Percentiles rank a stretch among this genome's conserved stretches.
phyloP scores from a whole-genome alignment of 805 yeast species.

The Vanderwaltozyma verrucispora region DNA sequence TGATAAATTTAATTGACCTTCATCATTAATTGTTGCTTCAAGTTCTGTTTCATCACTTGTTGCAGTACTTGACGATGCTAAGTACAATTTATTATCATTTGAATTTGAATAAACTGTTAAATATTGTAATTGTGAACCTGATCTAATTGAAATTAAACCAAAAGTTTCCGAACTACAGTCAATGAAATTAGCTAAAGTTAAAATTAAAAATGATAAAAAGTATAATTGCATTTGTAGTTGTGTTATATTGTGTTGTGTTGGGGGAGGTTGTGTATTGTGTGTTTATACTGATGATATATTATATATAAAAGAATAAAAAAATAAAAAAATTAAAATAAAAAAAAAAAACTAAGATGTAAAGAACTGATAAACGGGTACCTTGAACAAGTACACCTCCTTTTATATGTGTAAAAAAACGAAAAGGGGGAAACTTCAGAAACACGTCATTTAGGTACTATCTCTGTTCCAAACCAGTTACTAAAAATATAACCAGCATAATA shows the following conservation, averaged over 20 bases:
- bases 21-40: slow-evolving; percentile 21
- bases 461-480: too few relatives aligned
- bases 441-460: too few relatives aligned
- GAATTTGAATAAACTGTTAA: slow-evolving; percentile 14
- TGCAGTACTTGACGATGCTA: background rate
- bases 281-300: too few relatives aligned
- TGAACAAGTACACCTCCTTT: too few relatives aligned
- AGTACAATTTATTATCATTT: background rate
- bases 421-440: too few relatives aligned
- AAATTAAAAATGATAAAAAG: slow-evolving; percentile 12
- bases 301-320: too few relatives aligned
- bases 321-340: too few relatives aligned
- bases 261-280: too few relatives aligned
- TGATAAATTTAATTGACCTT: slow-evolving; percentile 20
- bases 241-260: slow-evolving; percentile 7
- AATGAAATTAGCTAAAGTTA: slow-evolving; percentile 18
- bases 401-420: too few relatives aligned
- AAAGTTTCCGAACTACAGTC: slow-evolving; percentile 31
- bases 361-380: too few relatives aligned
- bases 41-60: background rate
- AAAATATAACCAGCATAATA: too few relatives aligned
- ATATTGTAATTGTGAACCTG: slow-evolving; percentile 30
- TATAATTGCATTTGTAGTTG: slow-evolving; percentile 7
- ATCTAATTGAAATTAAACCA: slow-evolving; percentile 28
- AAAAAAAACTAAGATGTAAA: too few relatives aligned